Evolutionary conservation across 331 rosid genomes (phyloP), one percentile per base, ranked within the genome.

Genomic region (Cydonia oblonga): DNA sequence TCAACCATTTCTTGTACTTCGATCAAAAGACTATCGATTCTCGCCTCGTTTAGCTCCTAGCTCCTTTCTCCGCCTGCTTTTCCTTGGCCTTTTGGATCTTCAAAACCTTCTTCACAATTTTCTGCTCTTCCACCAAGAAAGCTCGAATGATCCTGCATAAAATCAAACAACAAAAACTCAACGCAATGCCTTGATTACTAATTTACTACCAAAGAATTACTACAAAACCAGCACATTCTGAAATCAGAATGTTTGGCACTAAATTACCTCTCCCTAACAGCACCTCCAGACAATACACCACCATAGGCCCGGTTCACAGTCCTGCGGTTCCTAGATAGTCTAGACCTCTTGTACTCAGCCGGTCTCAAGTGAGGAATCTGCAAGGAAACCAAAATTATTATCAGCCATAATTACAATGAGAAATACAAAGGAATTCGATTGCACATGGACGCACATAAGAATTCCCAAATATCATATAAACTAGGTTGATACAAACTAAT

Each of bases 101-200:
- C 89, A 90, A 84, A n/a, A 87, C 92, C 82, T 90, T 90, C 57
- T 88, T 90, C 74, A 90, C 96, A 74, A 90, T 90, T 86, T 90
- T 90, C 66, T 88, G 92, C 84, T 90, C 92, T 72, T 90, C 97
- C 30, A 90, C 97, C 84, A 90, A 69, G 74, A 90, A 88, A 12
- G 97, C 96, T 9, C 96, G 77, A 26, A 90, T 87, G 59, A 90
- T 88, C 81, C 92, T 88, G 60, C 52, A 61, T 3, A 42, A 65
- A 23, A 8, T 28, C 10, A 25, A 25, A 33, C 32, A 33, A 5
- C n/a, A 6, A 29, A 20, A 6, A 8, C 16, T 18, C 67, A 20
- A 32, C 3, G 53, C 38, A 58, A 56, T 3, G 38, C 13, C 32
- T 4, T 6, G 1, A 6, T 44, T 9, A 23, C 18, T 38, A 38